phyloP scores from a whole-genome alignment of 139 green algal species.

The Coccomyxa sp. region DNA sequence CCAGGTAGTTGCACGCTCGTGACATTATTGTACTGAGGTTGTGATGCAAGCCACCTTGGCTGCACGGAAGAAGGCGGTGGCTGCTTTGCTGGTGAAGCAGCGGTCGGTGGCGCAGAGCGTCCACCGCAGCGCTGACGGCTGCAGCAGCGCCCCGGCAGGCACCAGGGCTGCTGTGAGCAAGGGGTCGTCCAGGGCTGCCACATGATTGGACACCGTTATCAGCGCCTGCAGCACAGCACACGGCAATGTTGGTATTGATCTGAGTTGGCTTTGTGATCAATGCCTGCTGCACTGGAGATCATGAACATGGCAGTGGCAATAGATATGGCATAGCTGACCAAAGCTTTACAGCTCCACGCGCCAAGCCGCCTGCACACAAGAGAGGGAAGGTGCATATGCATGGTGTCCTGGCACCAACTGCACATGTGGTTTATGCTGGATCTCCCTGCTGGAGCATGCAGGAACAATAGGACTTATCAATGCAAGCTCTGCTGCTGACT shows the following conservation, averaged over 20 bases:
- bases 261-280: no score
- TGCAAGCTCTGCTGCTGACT: no score
- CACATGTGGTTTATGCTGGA: no score
- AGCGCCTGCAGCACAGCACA: conserved; percentile 39
- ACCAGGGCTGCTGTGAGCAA: conserved; percentile 71
- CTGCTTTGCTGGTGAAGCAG: conserved; percentile 71
- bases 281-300: no score
- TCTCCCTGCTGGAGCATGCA: no score
- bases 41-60: conserved; percentile 43
- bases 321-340: conserved; percentile 41
- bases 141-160: conserved; percentile 40
- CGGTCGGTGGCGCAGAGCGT: conserved; percentile 88
- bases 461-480: no score
- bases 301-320: background rate
- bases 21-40: background rate
- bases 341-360: no score
- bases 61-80: conserved; percentile 71
- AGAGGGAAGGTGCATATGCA: no score
- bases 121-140: conserved; percentile 57
- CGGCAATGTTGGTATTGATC: background rate
- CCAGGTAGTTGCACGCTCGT: background rate
- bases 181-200: conserved; percentile 83
- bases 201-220: conserved; percentile 88
- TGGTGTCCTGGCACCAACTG: no score
- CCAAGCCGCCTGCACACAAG: no score